These are phyloP conservation scores for Saccharomycopsis hybrid DNA, from an alignment of 1,139 yeast genomes.

Conservation along the genomic window DNA sequence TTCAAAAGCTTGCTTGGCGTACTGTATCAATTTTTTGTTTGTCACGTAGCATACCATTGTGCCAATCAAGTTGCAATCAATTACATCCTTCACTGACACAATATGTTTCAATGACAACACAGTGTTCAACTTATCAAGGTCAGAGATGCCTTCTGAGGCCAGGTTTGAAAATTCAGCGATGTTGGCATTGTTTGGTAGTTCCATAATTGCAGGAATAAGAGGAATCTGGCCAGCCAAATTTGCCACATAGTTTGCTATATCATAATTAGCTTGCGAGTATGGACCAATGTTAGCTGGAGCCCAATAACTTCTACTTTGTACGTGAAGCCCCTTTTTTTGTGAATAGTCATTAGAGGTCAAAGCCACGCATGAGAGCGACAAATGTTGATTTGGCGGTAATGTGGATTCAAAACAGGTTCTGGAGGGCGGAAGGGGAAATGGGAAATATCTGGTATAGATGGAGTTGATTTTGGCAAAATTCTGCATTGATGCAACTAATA, in stretches of 20 bases:
- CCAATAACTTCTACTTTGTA: constrained; percentile 92
- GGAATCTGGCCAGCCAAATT: constrained; percentile 93
- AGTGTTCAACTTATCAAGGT: constrained; percentile 32
- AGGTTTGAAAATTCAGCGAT: no score
- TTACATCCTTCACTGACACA: constrained; percentile 52
- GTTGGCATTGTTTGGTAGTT: constrained; percentile 25
- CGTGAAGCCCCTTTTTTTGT: constrained; percentile 67
- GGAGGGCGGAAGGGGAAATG: constrained; percentile 71
- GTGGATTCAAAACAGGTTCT: constrained; percentile 72
- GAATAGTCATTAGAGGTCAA: constrained; percentile 26
- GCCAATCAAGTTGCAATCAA: constrained; percentile 39
- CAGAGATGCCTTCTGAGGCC: no score
- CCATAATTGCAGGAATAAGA: constrained; percentile 67
- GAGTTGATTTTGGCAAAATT: constrained; percentile 55
- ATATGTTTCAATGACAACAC: constrained; percentile 70
- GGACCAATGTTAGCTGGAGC: constrained; percentile 98
- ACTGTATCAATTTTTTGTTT: constrained; percentile 18
- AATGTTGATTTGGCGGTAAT: constrained; percentile 32
- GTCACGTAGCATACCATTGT: constrained; percentile 53
- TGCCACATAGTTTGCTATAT: constrained; percentile 40
- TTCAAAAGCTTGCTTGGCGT: constrained; percentile 13
- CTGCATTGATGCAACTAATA: constrained; percentile 59
- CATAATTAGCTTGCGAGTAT: constrained; percentile 75
- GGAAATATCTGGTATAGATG: constrained; percentile 51
- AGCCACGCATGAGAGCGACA: constrained; percentile 57